These are phyloP conservation scores for Limonium bicolor DNA, from an alignment of 148 eudicot genomes.

Conservation along the genomic window DNA sequence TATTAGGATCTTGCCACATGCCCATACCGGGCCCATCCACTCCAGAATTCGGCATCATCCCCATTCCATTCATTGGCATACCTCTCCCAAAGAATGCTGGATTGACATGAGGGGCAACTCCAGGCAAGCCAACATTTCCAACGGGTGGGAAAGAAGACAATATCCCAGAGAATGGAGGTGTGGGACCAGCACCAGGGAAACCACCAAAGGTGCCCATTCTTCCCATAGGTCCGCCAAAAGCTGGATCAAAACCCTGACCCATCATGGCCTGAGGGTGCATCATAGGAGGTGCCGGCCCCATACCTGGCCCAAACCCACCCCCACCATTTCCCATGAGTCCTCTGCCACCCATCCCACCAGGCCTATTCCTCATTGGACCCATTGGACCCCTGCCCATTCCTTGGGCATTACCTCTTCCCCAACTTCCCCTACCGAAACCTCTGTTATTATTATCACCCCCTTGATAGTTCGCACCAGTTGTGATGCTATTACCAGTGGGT, in stretches of 20 bases:
- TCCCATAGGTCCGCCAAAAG: constrained; percentile 79
- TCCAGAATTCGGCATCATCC: constrained; percentile 68
- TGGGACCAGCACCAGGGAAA: constrained; percentile 55
- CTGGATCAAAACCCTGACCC: constrained; percentile 83
- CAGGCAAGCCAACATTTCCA: constrained; percentile 64
- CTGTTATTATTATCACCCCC: constrained; percentile 33
- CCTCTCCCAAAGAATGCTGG: constrained; percentile 86
- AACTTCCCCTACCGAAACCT: constrained; percentile 47
- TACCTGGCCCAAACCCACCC: constrained; percentile 56
- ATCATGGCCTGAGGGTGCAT: constrained; percentile 80
- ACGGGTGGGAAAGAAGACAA: constrained; percentile 66
- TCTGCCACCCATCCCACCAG: constrained; percentile 47
- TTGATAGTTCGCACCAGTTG: constrained; percentile 37
- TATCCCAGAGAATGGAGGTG: constrained; percentile 57
- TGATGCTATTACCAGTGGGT: constrained; percentile 25
- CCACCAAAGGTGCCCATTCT: constrained; percentile 57
- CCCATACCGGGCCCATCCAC: constrained; percentile 78
- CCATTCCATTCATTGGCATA: constrained; percentile 73
- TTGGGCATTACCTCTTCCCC: constrained; percentile 73
- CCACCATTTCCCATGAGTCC: constrained; percentile 70
- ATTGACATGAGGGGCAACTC: constrained; percentile 84
- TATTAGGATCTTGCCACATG: constrained; percentile 80
- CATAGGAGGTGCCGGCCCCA: constrained; percentile 49
- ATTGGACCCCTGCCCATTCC: constrained; percentile 52
- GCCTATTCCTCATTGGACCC: constrained; percentile 48